Evolutionary conservation across 2,329 filamentous ascomycete species (phyloP).

Genomic region (Diaporthe amygdali): DNA sequence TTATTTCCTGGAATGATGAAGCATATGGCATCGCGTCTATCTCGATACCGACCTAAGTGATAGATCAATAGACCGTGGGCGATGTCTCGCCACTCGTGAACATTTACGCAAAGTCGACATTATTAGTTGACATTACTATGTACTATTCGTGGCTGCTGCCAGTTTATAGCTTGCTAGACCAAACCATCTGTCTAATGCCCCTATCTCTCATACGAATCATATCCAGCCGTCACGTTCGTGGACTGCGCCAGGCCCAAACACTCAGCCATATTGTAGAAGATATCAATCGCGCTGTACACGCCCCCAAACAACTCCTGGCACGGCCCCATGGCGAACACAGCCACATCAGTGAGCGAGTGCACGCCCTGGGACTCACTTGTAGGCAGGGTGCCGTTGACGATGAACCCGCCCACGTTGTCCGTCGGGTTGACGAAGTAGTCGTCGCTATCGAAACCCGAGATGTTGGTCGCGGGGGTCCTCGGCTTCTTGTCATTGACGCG

Average conservation of each 20-base stretch:
- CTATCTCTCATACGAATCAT: neutral
- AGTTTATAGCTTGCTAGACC: neutral
- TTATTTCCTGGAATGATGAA: too few relatives aligned
- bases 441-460: slow-evolving; percentile 51
- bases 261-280: slow-evolving; percentile 76
- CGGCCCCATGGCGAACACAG: slow-evolving; percentile 79
- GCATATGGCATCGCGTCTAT: too few relatives aligned
- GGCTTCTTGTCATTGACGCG: slow-evolving; percentile 70
- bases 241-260: slow-evolving; percentile 63
- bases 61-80: too few relatives aligned
- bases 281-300: slow-evolving; percentile 72
- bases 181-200: too few relatives aligned
- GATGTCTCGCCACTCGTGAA: too few relatives aligned
- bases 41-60: too few relatives aligned
- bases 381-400: slow-evolving; percentile 78
- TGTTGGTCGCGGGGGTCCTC: slow-evolving; percentile 63
- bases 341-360: slow-evolving; percentile 78
- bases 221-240: slow-evolving; percentile 28
- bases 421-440: slow-evolving; percentile 69
- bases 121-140: neutral
- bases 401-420: slow-evolving; percentile 61
- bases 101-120: neutral
- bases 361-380: slow-evolving; percentile 70
- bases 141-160: neutral
- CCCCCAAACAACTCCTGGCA: slow-evolving; percentile 80